Percentiles rank a stretch among this genome's conserved stretches.
These are phyloP conservation scores for Aspergillus pseudoglaucus DNA, from an alignment of 2,329 filamentous ascomycete genomes.

Conservation along the genomic window DNA sequence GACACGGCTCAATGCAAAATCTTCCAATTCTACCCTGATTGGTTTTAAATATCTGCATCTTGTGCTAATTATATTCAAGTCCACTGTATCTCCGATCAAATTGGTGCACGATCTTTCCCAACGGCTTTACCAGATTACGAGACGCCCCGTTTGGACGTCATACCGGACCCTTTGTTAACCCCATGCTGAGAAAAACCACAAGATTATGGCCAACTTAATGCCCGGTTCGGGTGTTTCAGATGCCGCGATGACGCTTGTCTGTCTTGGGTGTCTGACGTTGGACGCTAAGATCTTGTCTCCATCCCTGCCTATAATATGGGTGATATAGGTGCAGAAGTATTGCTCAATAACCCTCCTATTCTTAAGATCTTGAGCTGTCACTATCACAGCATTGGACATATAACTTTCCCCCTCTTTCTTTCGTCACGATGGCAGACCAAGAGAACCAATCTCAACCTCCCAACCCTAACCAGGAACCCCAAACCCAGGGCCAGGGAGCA, in stretches of 20 bases:
- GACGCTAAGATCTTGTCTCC: constrained; percentile 11
- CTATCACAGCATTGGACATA: constrained; percentile 4
- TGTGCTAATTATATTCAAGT: constrained; percentile 5
- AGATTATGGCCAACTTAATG: not conserved
- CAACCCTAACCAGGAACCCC: constrained; percentile 9
- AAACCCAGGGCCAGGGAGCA: not conserved
- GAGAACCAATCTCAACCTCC: constrained; percentile 11
- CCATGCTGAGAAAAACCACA: not conserved
- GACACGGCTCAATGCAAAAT: constrained; percentile 4
- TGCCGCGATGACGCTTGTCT: not conserved
- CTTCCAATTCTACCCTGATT: constrained; percentile 3
- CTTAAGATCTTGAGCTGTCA: not conserved
- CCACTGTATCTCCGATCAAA: not conserved
- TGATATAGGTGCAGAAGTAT: not conserved
- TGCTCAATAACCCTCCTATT: too few species aligned
- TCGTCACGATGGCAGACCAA: constrained; percentile 26
- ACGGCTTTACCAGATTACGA: not conserved
- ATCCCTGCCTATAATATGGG: not conserved
- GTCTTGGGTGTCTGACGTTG: constrained; percentile 18
- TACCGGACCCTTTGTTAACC: not conserved
- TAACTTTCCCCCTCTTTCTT: constrained; percentile 5
- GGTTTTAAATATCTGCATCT: constrained; percentile 3
- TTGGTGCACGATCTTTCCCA: constrained; percentile 2
- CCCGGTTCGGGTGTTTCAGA: not conserved
- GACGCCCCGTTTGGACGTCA: constrained; percentile 2